Base-by-base conservation (phyloP, 805 yeast species). In the Jamesozyma rosinii region DNA sequence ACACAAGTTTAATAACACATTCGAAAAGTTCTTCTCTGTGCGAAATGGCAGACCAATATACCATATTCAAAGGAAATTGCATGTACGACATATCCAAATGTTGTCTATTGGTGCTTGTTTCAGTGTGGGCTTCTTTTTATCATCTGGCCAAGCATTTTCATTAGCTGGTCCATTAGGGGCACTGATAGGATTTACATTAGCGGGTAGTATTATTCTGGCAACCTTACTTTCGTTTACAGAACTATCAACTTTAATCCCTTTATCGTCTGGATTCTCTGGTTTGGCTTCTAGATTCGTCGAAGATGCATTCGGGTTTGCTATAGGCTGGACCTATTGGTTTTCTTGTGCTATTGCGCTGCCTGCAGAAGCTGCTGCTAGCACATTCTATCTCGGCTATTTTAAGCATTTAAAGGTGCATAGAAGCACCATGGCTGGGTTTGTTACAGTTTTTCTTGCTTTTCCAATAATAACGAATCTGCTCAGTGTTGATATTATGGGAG, bases 401-500 rank as follows among this genome's bases (percentile, higher is more conserved):
- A 72, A 77, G 1, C 57, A 68, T 34, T 63, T 83, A 35, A 55
- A 74, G n/a, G 66, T 79, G 9, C 73, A 80, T 0, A 52, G 60
- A n/a, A 64, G 67, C 3, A 58, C 69, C 8, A 63, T 75, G 1
- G 84, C 83, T 3, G 87, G 82, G 14, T 85, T 87, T 66, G 72
- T 83, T 2, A 63, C 85, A 0, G 68, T 85, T 14, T 72, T 80
- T 46, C 67, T 83, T 32, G 44, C 70, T 0, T 50, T 69, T 17
- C 65, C 75, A 0, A 50, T 77, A 1, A 42, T 64, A 2, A 67
- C 78, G 40, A 84, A 83, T 54, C 61, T 85, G 42, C 65, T 81
- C 42, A 86, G 81, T 57, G 87, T 83, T 4, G 68, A 83, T 39
- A 70, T 80, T 2, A 80, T 81, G 58, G 94, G 92, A 0, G 90